Evolutionary conservation across 129 eudicot species (phyloP).

Genomic region (Helianthus tuberosus): DNA sequence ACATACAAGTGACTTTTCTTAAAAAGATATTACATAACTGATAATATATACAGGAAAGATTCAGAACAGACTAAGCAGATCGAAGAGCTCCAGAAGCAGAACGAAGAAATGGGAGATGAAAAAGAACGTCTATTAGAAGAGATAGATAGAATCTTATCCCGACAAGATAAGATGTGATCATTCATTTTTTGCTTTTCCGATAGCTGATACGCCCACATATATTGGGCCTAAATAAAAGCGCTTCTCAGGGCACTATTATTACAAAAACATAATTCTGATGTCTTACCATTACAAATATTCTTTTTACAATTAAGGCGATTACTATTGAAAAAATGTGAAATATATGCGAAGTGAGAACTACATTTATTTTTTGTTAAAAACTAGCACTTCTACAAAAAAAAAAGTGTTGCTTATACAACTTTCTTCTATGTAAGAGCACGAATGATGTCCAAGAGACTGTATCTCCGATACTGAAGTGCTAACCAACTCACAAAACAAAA

Average conservation of each 20-base stretch:
- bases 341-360: background rate
- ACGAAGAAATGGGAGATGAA: conserved; percentile 20
- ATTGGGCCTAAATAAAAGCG: conserved; percentile 1
- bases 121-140: conserved; percentile 14
- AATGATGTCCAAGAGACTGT: conserved; percentile 53
- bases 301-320: background rate
- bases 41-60: conserved; percentile 7
- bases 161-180: background rate
- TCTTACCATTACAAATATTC: background rate
- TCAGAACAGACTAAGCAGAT: conserved; percentile 20
- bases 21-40: background rate
- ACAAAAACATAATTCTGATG: background rate
- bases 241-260: background rate
- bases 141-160: conserved; percentile 6
- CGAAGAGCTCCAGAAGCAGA: conserved; percentile 16
- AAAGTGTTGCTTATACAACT: background rate
- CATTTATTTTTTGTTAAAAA: background rate
- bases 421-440: conserved; percentile 40
- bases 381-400: conserved; percentile 34
- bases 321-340: background rate
- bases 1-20: background rate
- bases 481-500: conserved; percentile 79
- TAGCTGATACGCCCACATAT: background rate
- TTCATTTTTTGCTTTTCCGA: background rate
- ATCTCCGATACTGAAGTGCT: conserved; percentile 60